Base-by-base conservation (phyloP, 2,329 filamentous ascomycete species). In the Saccharata proteae region DNA sequence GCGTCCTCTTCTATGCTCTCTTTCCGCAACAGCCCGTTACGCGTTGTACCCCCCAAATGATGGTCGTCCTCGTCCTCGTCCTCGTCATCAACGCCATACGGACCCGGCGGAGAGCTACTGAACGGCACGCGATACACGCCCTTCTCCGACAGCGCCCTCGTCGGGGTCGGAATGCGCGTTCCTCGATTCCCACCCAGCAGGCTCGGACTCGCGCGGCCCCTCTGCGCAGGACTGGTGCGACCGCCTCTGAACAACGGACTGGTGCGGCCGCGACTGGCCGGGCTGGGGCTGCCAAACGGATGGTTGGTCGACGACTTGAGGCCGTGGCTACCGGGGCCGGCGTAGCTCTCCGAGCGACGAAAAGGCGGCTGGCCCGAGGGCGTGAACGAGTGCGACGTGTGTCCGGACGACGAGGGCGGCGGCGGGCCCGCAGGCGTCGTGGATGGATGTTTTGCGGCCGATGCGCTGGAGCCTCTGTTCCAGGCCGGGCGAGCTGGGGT, bases 391-490 rank as follows among this genome's bases (percentile, higher is more conserved):
- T 46, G 38, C 51, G 50, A 16, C 57, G 53, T 36, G 57, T 60
- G 18, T 16, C 18, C 35, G 26, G 65, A 67, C 28, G 23, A 30
- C n/a, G n/a, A n/a, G n/a, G n/a, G n/a, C 16, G 68, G 69, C 2
- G 70, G 69, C 36, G 59, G 62, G 23, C 68, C 70, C 27, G 66
- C 67, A 31, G 71, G 71, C 11, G 71, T 74, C 13, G 68, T 72
- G 5, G 71, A 73, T 26, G 65, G 44, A 29, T 42, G 40, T 21
- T 22, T 29, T 21, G 19, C 19, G 15, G 23, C 14, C 21, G 44
- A 44, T 29, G 46, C 46, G 21, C 26, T 21, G 27, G 19, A 34
- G 24, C 7, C 17, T 22, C 12, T 35, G 23, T 5, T 35, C 27
- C 14, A 18, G 14, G 18, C 26, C 27, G 17, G 12, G 23, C 19